Conservation (phyloP, 2,329 filamentous ascomycete species). For the Monosporascus cannonballus region DNA sequence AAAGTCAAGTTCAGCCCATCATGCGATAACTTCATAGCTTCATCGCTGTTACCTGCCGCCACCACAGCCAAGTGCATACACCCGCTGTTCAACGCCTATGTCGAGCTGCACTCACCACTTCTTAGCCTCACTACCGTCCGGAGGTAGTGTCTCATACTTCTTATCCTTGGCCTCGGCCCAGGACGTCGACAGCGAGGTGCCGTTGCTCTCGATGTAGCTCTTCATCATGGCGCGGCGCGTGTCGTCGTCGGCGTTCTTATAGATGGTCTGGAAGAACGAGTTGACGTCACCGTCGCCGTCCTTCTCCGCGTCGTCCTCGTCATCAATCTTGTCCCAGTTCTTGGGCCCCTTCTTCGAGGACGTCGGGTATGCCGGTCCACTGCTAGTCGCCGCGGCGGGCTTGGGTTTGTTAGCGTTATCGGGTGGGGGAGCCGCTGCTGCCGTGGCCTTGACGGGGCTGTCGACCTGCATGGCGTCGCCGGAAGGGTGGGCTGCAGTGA, state of each 20-base stretch:
- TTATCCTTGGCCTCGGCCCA: slow-evolving; percentile 75
- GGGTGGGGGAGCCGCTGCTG: background rate
- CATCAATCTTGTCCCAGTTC: slow-evolving; percentile 79
- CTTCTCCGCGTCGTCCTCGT: slow-evolving; percentile 44
- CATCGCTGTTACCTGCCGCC: too few relatives aligned
- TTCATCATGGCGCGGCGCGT: slow-evolving; percentile 95
- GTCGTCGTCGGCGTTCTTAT: slow-evolving; percentile 69
- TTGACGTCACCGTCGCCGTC: slow-evolving; percentile 61
- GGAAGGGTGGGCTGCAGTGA: too few relatives aligned
- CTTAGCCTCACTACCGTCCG: slow-evolving; percentile 72
- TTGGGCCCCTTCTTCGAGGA: slow-evolving; percentile 79
- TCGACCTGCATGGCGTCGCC: slow-evolving; percentile 33
- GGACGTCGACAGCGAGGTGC: slow-evolving; percentile 85
- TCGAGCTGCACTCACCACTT: slow-evolving; percentile 44
- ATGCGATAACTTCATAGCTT: too few relatives aligned
- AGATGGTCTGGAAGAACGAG: slow-evolving; percentile 85
- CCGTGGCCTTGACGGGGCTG: background rate
- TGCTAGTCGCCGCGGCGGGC: slow-evolving; percentile 4
- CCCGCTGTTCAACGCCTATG: too few relatives aligned
- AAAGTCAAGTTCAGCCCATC: too few relatives aligned
- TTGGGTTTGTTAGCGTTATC: slow-evolving; percentile 2
- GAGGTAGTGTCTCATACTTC: slow-evolving; percentile 66
- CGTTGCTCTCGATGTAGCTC: slow-evolving; percentile 90
- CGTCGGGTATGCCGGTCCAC: slow-evolving; percentile 67
- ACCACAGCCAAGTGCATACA: too few relatives aligned